Evolutionary conservation across 495 filamentous ascomycete genomes (phyloP), one percentile per base, ranked within the genome.

Genomic region (Bombardia bombarda): DNA sequence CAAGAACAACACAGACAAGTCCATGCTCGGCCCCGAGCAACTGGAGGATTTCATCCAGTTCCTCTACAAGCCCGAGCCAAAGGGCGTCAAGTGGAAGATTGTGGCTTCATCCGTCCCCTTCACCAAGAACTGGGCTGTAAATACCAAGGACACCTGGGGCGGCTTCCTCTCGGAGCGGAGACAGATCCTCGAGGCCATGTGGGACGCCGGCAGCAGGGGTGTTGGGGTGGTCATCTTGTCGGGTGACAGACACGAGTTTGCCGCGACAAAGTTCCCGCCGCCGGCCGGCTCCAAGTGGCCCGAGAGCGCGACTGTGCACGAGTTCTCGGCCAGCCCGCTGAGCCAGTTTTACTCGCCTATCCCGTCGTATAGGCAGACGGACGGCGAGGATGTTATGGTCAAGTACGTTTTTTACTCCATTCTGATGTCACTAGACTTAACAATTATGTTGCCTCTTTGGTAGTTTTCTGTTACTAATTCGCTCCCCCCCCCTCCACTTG

Each of bases 231-330:
- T 98, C 18, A 68, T 98, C 7, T 63, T 98, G 32, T 87, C 82
- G 25, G 92, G 92, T 9, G 92, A 98, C 52, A 65, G 92, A 4
- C 92, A 98, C 56, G 92, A 98, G 60, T 97, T 97, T 58, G 92
- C 83, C 20, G 88, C 90, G 1, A 96, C 90, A 0, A 78, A 80
- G 4, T 94, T 95, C 64, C 85, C 85, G 4, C 84, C 85, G 33
- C 84, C 87, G 18, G 65, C 43, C 26, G 58, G 70, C 13, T 61
- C 68, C 18, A 66, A 61, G 39, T 83, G 78, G 79, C 68, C 71
- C 0, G 60, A 77, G 25, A 72, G 56, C 22, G 69, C 75, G 0
- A 78, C 84, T 0, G 78, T 93, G 1, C 78, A 88, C 51, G 90
- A 97, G 62, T 97, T 95, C 57, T 87, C 82, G 31, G 85, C 83